Percentiles rank a stretch among this genome's conserved stretches.
Conservation (phyloP, 345 rosid genomes). For the Linum lewisii region DNA sequence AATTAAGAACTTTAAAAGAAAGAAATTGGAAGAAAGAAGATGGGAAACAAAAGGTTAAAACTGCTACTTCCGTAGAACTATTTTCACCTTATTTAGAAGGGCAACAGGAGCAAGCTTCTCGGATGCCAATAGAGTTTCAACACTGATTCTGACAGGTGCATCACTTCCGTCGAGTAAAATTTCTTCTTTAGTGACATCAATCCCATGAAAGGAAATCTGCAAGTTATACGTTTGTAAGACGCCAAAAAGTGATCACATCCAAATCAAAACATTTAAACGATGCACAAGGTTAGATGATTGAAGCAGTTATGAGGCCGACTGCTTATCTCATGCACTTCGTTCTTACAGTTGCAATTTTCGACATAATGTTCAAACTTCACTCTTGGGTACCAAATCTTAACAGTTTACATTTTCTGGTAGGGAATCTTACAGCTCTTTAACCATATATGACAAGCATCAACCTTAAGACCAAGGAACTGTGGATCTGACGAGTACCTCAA, state of each 20-base stretch:
- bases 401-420: too few relatives aligned
- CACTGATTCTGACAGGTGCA: conserved; percentile 78
- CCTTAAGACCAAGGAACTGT: background rate
- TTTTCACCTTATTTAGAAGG: conserved; percentile 63
- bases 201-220: conserved; percentile 83
- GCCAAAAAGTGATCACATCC: background rate
- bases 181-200: conserved; percentile 62
- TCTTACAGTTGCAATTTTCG: background rate
- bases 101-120: conserved; percentile 75
- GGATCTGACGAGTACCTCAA: conserved; percentile 51
- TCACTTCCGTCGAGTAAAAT: conserved; percentile 93
- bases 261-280: background rate
- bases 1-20: conserved; percentile 12
- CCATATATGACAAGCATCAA: background rate
- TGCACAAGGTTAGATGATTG: background rate
- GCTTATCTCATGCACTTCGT: background rate
- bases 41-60: background rate
- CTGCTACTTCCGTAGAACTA: background rate
- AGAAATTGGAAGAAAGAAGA: background rate
- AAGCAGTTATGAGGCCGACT: too few relatives aligned
- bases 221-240: background rate
- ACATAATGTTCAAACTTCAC: background rate
- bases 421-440: background rate
- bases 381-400: background rate
- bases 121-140: conserved; percentile 64